Evolutionary conservation across 2,329 filamentous ascomycete species (phyloP).

Genomic region (Phyllosticta citribraziliensis): DNA sequence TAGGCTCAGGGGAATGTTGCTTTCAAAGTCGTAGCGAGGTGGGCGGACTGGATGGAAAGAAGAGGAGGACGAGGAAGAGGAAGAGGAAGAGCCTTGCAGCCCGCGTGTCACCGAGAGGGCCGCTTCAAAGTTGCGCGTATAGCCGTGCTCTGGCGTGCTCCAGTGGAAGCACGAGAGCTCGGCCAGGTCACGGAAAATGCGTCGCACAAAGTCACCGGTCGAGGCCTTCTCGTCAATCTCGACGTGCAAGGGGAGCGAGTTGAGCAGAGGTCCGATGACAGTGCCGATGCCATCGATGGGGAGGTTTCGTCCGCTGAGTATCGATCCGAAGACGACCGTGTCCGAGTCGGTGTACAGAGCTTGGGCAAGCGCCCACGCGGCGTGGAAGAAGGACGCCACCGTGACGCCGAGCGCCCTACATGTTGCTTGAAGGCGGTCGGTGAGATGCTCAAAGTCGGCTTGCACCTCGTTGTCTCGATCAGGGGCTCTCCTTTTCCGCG

Average conservation of each 20-base stretch:
- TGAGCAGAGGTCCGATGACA: conserved; percentile 27
- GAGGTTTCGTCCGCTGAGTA: conserved; percentile 27
- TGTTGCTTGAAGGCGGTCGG: neutral
- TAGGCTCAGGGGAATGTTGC: neutral
- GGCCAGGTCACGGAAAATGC: neutral
- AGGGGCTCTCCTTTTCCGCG: neutral
- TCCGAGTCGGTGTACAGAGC: conserved; percentile 21
- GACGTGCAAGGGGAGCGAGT: conserved; percentile 17
- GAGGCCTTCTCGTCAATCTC: neutral
- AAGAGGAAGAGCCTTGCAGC: neutral
- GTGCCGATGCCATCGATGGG: conserved; percentile 19
- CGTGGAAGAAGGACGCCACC: conserved; percentile 17
- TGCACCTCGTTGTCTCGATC: neutral
- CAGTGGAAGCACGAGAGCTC: conserved; percentile 1
- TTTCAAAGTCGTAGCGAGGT: neutral
- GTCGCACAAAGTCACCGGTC: neutral
- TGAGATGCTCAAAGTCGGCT: neutral
- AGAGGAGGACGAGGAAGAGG: no score
- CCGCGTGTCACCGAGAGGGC: neutral
- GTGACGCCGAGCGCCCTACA: conserved; percentile 10
- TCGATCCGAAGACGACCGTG: conserved; percentile 24
- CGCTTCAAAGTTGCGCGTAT: neutral
- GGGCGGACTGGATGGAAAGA: neutral
- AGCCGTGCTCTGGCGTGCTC: conserved; percentile 16
- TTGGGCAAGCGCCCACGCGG: conserved; percentile 30